Evolutionary conservation across 768 basidiomycete species (phyloP), one percentile per base, ranked within the genome.

Genomic region (Boletus edulis): DNA sequence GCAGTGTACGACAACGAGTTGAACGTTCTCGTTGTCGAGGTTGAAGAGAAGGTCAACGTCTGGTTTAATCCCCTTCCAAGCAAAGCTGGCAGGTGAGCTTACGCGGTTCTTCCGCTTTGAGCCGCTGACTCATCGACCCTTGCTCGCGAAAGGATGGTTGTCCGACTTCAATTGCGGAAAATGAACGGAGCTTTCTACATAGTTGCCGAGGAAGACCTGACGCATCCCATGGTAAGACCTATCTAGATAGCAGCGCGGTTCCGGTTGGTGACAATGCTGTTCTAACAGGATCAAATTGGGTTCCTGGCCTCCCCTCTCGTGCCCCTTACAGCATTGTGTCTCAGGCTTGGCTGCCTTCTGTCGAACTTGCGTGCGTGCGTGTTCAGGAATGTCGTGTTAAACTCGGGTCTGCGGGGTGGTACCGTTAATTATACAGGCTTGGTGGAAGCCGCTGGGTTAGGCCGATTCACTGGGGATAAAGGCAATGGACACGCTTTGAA

Each of bases 161-260:
- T 79, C 29, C 78, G 79, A 46, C 62, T 87, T 42, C 78, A 73
- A 3, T 75, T 88, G n/a, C 73, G 68, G 43, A 75, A 82, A 63
- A 66, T 68, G 43, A n/a, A n/a, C n/a, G n/a, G n/a, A n/a, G n/a
- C n/a, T n/a, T n/a, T n/a, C n/a, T n/a, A n/a, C n/a, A n/a, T n/a
- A n/a, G 60, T 69, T 1, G 66, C 72, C 49, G 84, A 87, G 59
- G 83, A 87, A 60, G 83, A 85, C 62, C 78, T 82, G 52, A 81
- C 79, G 57, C 81, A 81, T 59, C 76, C 84, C 3, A 79, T 81
- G 55, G 82, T 79, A 52, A 18, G 59, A 27, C 42, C 4, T 15
- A 4, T 37, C n/a, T 11, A 15, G 35, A 17, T 41, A 29, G 9
- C 15, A 2, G 12, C 37, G 31, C 8, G 32, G 32, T 38, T 44